Evolutionary conservation across 179 eudicot genomes (phyloP).

Genomic region (Silene coronaria): DNA sequence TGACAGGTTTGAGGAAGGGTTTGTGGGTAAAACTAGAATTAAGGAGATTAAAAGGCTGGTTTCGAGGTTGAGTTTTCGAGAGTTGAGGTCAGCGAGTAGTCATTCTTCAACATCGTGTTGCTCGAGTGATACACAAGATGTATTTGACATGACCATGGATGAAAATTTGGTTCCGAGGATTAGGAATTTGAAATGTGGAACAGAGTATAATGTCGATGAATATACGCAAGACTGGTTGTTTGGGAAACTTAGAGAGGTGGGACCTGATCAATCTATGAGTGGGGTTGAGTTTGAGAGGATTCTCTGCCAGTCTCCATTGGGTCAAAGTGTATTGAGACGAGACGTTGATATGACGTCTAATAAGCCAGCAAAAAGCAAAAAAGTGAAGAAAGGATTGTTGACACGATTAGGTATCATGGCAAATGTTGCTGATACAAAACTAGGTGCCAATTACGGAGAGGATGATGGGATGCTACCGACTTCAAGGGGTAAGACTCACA

Average conservation of each 20-base stretch:
- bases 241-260: constrained; percentile 43
- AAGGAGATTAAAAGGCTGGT: constrained; percentile 40
- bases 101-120: constrained; percentile 31
- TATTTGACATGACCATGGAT: constrained; percentile 26
- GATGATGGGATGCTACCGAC: constrained; percentile 14
- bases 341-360: constrained; percentile 27
- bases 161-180: constrained; percentile 35
- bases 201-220: constrained; percentile 55
- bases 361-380: constrained; percentile 32
- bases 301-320: constrained; percentile 47
- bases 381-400: constrained; percentile 54
- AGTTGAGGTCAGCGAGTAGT: constrained; percentile 28
- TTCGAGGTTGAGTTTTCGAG: constrained; percentile 28
- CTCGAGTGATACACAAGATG: constrained; percentile 33
- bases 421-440: constrained; percentile 24
- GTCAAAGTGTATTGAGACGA: constrained; percentile 42
- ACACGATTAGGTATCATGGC: constrained; percentile 38
- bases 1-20: constrained; percentile 24
- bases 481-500: constrained; percentile 24
- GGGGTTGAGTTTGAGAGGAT: constrained; percentile 48
- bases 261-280: constrained; percentile 38
- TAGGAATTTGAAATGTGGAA: constrained; percentile 54
- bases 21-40: constrained; percentile 30
- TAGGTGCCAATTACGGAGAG: constrained; percentile 19
- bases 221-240: constrained; percentile 41